Evolutionary conservation across 352 stramenopile species (phyloP), one percentile per base, ranked within the genome.

Genomic region (Pythium dissimile): DNA sequence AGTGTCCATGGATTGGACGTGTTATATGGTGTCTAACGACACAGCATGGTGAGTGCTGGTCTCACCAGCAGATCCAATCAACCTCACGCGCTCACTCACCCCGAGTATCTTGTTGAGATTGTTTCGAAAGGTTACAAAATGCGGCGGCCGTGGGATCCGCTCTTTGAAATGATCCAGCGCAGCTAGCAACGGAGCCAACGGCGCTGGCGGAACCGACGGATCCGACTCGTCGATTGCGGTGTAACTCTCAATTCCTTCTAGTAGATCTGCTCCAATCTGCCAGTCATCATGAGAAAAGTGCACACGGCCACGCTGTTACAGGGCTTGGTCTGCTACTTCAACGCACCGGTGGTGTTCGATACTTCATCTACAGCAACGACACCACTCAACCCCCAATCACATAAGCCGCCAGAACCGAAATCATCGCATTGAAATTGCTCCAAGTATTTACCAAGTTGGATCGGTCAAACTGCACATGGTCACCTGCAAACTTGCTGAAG

Each of bases 51-150:
- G 37, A 27, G 39, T 49, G 34, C 21, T 24, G 15, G 8, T 18
- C 31, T 47, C 20, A 13, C 38, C 41, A 18, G 8, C 16, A 37
- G 28, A 53, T 2, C 15, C 20, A n/a, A n/a, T n/a, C n/a, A n/a
- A n/a, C 20, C 2, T 31, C 32, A 43, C 16, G 34, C 5, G 20
- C 12, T 16, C 20, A 73, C 63, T 31, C 54, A 92, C 83, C 4
- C 75, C 77, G 49, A 92, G 77, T 53, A 92, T 88, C 43, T 90
- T 92, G 74, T 92, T 92, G 37, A 92, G 54, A 52, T 92, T 90
- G 68, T 92, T 92, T 31, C 83, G 67, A 44, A 69, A 92, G 30
- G 76, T 92, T 48, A 90, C 65, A 44, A 92, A 78, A 32, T 89
- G 72, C 18, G 71, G 71, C 1, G 43, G 31, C n/a, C 49, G 64